Evolutionary conservation across 2,329 filamentous ascomycete species (phyloP).

Genomic region (Ceratocystis diversiconidia): DNA sequence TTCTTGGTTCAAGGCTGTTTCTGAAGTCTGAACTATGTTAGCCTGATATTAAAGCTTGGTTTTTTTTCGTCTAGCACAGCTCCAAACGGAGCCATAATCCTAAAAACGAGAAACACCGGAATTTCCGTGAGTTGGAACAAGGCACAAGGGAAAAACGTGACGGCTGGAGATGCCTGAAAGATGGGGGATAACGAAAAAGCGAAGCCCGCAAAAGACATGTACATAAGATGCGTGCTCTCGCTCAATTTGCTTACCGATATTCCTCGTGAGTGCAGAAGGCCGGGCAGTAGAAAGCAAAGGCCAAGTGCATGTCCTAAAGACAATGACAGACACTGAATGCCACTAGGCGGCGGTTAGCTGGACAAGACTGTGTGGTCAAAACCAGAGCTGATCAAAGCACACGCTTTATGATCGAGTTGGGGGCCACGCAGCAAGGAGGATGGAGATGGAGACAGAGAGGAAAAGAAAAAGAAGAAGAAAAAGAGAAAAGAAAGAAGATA

Average conservation of each 20-base stretch:
- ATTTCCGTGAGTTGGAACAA: not conserved
- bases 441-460: not conserved
- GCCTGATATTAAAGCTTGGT: not conserved
- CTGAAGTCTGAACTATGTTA: not conserved
- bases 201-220: not conserved
- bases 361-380: not conserved
- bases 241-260: not conserved
- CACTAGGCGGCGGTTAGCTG: not conserved
- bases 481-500: not conserved
- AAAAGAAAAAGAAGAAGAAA: not conserved
- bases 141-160: not conserved
- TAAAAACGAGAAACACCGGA: slow-evolving; percentile 7
- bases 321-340: not conserved
- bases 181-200: not conserved
- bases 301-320: not conserved
- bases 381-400: not conserved
- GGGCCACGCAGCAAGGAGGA: not conserved
- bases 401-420: not conserved
- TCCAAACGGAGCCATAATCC: not conserved
- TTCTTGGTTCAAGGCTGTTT: slow-evolving; percentile 1
- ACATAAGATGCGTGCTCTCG: not conserved
- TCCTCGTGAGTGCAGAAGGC: not conserved
- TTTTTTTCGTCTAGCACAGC: not conserved
- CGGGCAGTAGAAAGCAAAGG: not conserved
- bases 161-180: not conserved